Evolutionary conservation across 2,329 filamentous ascomycete genomes (phyloP).

Genomic region (Penicillium sp.): DNA sequence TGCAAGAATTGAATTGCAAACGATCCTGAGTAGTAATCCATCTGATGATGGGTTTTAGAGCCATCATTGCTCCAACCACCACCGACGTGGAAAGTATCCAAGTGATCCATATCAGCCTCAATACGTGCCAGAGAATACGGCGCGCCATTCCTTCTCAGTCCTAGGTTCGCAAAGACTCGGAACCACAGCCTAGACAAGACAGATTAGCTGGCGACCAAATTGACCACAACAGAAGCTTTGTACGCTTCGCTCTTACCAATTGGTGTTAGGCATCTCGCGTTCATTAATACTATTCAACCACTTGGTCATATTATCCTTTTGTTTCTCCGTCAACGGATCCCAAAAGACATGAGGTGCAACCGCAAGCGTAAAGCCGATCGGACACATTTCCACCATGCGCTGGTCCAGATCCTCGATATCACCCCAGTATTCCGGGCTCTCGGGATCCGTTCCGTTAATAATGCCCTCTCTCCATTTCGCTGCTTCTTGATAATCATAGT

Average conservation of each 20-base stretch:
- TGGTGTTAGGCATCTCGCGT: constrained; percentile 72
- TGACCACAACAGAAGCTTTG: constrained; percentile 45
- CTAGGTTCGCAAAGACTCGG: constrained; percentile 81
- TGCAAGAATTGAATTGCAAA: constrained; percentile 84
- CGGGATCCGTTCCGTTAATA: constrained; percentile 72
- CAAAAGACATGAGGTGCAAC: constrained; percentile 70
- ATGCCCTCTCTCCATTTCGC: constrained; percentile 73
- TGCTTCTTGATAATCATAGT: constrained; percentile 67
- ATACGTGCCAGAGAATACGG: constrained; percentile 72
- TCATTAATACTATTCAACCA: constrained; percentile 82
- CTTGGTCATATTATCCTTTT: constrained; percentile 69
- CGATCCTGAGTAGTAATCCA: constrained; percentile 84
- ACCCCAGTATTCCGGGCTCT: constrained; percentile 76
- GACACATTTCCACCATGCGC: constrained; percentile 85
- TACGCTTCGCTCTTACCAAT: constrained; percentile 52
- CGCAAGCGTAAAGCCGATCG: constrained; percentile 75
- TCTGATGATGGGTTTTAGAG: constrained; percentile 77
- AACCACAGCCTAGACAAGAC: constrained; percentile 71
- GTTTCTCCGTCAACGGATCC: constrained; percentile 66
- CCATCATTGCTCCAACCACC: constrained; percentile 84
- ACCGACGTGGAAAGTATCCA: constrained; percentile 82
- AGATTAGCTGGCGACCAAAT: neutral
- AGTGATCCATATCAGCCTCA: constrained; percentile 75
- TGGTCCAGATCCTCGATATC: constrained; percentile 77
- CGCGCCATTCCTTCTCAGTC: constrained; percentile 75